Percentiles rank a stretch among this genome's conserved stretches.
Evolutionary conservation across 2,329 filamentous ascomycete genomes (phyloP).

Genomic region (Colletotrichum sp.): DNA sequence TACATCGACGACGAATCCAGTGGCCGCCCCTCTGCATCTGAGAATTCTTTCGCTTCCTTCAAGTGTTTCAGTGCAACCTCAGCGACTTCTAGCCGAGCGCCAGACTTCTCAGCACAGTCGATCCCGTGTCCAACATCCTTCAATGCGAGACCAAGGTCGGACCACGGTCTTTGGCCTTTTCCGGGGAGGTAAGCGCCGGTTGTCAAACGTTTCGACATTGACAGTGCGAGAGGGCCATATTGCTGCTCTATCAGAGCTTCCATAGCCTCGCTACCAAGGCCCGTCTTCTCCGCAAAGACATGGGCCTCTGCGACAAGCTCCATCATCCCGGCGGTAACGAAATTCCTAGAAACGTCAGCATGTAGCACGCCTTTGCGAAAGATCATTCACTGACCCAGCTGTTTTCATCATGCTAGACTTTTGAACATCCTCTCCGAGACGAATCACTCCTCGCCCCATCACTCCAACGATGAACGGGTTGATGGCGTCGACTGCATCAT

Average conservation of each 20-base stretch:
- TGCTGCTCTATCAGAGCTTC: constrained; percentile 47
- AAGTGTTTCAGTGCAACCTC: constrained; percentile 48
- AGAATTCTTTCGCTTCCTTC: constrained; percentile 43
- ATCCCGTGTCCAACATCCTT: constrained; percentile 59
- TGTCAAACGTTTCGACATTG: constrained; percentile 41
- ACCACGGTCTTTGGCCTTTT: constrained; percentile 43
- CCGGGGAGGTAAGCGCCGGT: constrained; percentile 42
- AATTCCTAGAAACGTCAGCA: constrained; percentile 39
- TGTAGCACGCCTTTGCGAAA: not conserved
- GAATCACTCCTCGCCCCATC: constrained; percentile 45
- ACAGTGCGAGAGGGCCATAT: constrained; percentile 40
- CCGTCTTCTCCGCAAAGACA: constrained; percentile 50
- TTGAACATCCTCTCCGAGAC: constrained; percentile 44
- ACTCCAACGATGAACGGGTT: constrained; percentile 45
- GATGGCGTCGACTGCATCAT: constrained; percentile 36
- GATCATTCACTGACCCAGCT: constrained; percentile 36
- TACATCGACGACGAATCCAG: constrained; percentile 58
- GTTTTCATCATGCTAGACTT: constrained; percentile 54
- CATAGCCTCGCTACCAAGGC: constrained; percentile 41
- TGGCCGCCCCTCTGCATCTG: constrained; percentile 33
- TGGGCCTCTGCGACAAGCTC: constrained; percentile 54
- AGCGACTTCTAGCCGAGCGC: constrained; percentile 42
- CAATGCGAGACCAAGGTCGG: constrained; percentile 52
- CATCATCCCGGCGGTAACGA: constrained; percentile 54
- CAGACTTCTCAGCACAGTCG: constrained; percentile 41